A percentile compares a stretch with the other conserved stretches of the same genome.
phyloP scores from a whole-genome alignment of 352 stramenopile species.

The Aphanomyces stellatus region DNA sequence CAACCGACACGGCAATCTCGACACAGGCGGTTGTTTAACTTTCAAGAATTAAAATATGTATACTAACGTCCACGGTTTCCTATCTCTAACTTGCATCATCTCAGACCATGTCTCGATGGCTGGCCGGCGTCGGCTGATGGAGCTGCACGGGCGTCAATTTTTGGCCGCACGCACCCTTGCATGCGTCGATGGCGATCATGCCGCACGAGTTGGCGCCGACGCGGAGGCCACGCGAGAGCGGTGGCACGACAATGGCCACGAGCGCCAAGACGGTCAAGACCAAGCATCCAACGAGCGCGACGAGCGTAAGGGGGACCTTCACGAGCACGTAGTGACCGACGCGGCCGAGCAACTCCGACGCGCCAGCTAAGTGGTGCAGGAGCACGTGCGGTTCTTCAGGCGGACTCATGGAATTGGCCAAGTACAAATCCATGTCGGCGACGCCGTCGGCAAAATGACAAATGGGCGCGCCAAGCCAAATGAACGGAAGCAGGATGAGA shows the following conservation, averaged over 20 bases:
- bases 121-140: neutral
- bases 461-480: constrained; percentile 41
- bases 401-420: constrained; percentile 37
- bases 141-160: neutral
- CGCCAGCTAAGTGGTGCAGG: neutral
- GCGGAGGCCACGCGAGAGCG: constrained; percentile 18
- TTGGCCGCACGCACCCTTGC: constrained; percentile 9
- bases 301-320: constrained; percentile 31
- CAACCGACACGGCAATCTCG: too few relatives aligned
- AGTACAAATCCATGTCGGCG: constrained; percentile 66
- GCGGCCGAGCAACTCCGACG: constrained; percentile 18
- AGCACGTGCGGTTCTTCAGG: neutral
- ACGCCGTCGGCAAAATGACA: constrained; percentile 32
- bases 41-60: neutral
- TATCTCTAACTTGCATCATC: too few relatives aligned
- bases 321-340: constrained; percentile 57
- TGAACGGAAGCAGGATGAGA: constrained; percentile 41
- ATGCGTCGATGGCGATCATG: constrained; percentile 15
- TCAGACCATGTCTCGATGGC: neutral
- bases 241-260: constrained; percentile 39
- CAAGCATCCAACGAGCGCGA: constrained; percentile 20
- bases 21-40: too few relatives aligned
- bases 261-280: constrained; percentile 31
- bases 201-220: constrained; percentile 5
- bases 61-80: too few relatives aligned